Base-by-base conservation (phyloP, 2,329 filamentous ascomycete species). In the Beauveria sp. region DNA sequence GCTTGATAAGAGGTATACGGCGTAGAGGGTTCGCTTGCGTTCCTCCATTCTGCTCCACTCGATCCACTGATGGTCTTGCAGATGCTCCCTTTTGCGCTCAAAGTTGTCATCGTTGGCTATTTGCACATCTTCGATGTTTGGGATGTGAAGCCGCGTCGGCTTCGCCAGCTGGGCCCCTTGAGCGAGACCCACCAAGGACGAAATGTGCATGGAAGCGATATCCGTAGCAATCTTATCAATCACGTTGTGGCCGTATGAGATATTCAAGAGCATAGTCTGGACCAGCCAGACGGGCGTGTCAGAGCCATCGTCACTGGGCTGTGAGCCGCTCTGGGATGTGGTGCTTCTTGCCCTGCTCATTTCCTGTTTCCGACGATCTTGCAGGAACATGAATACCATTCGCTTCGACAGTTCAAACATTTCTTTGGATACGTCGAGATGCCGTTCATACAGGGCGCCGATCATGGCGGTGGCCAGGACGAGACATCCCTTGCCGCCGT, bases 251-350 rank as follows among this genome's bases (percentile, higher is more conserved):
- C 93, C 93, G 71, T 96, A 98, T 18, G 97, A 90, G 43, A 98
- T 90, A 71, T 96, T 98, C 56, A 99, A 81, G 9, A 98, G 80
- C 93, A 98, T 98, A 0, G 93, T 91, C 74, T 98, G 95, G 18
- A 98, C 92, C 28, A 99, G 82, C 93, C 93, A 98, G 46, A 97
- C 81, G 0, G 93, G 93, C 2, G 93, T 93, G 66, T 91, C 86
- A 45, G 86, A 83, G 18, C 85, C 81, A 55, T 82, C 82, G 63
- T 91, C 88, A 60, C 79, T 75, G 20, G 74, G 71, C 50, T 80
- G 77, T 14, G 80, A 76, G 49, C 83, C 81, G 49, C 74, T 54
- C 59, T 75, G 72, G 61, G 78, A 70, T 20, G 79, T 74, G 10
- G 79, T 76, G 69, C 80, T 80, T 63, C 83, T 80, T 71, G 84